phyloP scores from a whole-genome alignment of 345 rosid species.

The Gossypium anomalum region DNA sequence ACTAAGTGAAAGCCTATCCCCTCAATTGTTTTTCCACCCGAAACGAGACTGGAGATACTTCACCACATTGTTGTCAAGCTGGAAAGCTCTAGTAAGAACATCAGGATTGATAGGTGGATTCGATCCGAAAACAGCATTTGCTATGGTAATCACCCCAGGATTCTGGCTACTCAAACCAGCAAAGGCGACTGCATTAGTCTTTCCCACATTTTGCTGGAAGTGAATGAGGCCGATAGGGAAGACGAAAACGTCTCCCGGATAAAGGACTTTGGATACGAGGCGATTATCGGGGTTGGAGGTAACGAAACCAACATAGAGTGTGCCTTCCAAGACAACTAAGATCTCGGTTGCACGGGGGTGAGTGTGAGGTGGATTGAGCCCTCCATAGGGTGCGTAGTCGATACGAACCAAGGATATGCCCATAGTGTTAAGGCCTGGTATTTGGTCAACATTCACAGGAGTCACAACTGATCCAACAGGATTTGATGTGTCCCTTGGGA shows the following conservation, averaged over 20 bases:
- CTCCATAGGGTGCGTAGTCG: neutral
- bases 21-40: neutral
- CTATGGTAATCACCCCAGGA: conserved; percentile 37
- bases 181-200: conserved; percentile 3
- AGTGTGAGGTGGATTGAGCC: conserved; percentile 1
- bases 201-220: neutral
- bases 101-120: conserved; percentile 35
- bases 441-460: neutral
- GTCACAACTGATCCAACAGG: neutral
- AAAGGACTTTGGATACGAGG: neutral
- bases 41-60: conserved; percentile 6
- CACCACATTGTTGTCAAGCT: conserved; percentile 13
- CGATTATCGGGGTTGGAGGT: neutral
- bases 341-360: conserved; percentile 16
- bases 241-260: neutral
- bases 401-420: conserved; percentile 5
- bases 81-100: conserved; percentile 41
- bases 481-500: neutral
- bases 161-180: conserved; percentile 43
- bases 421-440: conserved; percentile 10
- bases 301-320: conserved; percentile 1
- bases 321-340: neutral
- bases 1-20: neutral
- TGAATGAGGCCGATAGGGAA: neutral
- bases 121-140: conserved; percentile 37